phyloP scores from a whole-genome alignment of 768 basidiomycete genomes.

The Cystobasidium onofrii region DNA sequence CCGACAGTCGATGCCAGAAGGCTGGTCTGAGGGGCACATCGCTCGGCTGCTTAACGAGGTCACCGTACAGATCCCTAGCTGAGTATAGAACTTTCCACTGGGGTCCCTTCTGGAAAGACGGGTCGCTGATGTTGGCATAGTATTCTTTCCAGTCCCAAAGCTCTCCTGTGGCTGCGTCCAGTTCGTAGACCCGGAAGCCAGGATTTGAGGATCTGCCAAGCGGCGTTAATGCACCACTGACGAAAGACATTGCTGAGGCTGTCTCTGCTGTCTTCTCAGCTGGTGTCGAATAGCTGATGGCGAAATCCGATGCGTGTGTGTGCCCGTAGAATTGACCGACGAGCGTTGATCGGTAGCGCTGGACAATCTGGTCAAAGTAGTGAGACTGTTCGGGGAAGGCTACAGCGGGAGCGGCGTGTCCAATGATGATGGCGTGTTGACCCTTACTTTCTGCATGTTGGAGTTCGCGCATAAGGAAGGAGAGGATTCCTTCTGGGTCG shows the following conservation, averaged over 20 bases:
- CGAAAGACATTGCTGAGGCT: constrained; percentile 51
- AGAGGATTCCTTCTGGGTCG: constrained; percentile 58
- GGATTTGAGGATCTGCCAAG: constrained; percentile 45
- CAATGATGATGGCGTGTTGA: constrained; percentile 56
- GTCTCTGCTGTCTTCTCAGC: constrained; percentile 49
- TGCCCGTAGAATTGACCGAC: constrained; percentile 61
- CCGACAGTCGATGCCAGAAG: constrained; percentile 60
- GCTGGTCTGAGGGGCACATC: constrained; percentile 50
- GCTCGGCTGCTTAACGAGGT: constrained; percentile 37
- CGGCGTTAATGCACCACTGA: constrained; percentile 57
- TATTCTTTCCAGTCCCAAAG: constrained; percentile 55
- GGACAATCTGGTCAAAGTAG: constrained; percentile 58
- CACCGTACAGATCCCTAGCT: constrained; percentile 53
- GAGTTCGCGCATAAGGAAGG: constrained; percentile 53
- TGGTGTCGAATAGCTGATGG: constrained; percentile 57
- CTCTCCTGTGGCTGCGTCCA: constrained; percentile 62
- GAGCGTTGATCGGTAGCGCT: constrained; percentile 56
- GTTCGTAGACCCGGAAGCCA: constrained; percentile 57
- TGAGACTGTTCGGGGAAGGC: constrained; percentile 50
- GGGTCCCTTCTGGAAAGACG: constrained; percentile 42
- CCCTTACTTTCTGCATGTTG: constrained; percentile 58
- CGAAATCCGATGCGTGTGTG: constrained; percentile 56
- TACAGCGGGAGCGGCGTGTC: constrained; percentile 39
- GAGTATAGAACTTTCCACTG: constrained; percentile 56
- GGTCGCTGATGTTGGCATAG: constrained; percentile 42